Evolutionary conservation across 176 grass and related monocot genomes (phyloP), one percentile per base, ranked within the genome.

Genomic region (Rhynchospora breviuscula): DNA sequence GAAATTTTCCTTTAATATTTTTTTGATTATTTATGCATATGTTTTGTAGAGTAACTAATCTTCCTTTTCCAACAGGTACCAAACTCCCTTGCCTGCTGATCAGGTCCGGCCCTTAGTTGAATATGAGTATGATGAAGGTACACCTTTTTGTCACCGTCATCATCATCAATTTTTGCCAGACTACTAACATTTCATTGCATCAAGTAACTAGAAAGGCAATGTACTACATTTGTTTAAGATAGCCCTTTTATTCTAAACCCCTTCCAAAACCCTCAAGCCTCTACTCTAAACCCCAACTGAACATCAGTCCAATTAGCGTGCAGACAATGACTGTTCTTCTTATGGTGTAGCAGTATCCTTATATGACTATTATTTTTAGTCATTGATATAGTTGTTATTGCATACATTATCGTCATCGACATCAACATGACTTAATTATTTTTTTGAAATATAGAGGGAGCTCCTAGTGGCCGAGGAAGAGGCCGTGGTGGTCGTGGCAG

Each of bases 51-150:
- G 12, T 33, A 25, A 53, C 48, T 57, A 33, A 9, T 70, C 8
- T 59, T 87, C 74, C 77, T 85, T 66, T 85, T 88, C 85, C 12
- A 8, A 45, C 88, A 98, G 96, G 69, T 99, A 99, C 83, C 97
- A 99, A 90, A 80, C 89, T 88, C 97, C 97, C 77, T 91, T 99
- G 85, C 93, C 93, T 3, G 87, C 72, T 54, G 89, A 96, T 46
- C 85, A 88, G 81, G 91, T 99, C 79, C 93, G 94, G 53, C 97
- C 93, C 17, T 86, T 99, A 80, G 83, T 88, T 47, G 91, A 96
- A 85, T 99, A 87, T 43, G 89, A 96, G n/a, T 92, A 90, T 15
- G 91, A 93, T 85, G 86, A 92, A 92, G 97, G 97, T 99, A 89
- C 23, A 33, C 26, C 9, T 35, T 59, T 47, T 59, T 51, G 2